Evolutionary conservation across 2,329 filamentous ascomycete species (phyloP), one percentile per base, ranked within the genome.

Genomic region (Colletotrichum tropicale): DNA sequence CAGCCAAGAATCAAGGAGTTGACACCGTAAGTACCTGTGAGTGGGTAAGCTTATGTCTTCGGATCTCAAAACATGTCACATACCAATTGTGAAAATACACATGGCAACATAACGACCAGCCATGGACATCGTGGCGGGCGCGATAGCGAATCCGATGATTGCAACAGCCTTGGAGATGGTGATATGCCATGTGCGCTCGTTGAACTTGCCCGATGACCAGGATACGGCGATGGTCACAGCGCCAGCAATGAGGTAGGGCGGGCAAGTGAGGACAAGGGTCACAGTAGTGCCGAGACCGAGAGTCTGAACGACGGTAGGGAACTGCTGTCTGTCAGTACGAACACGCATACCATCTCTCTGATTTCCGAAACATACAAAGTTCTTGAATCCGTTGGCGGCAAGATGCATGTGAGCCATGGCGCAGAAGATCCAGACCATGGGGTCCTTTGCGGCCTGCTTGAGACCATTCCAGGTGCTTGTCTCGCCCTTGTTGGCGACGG

Each of bases 351-450:
- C 10, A 30, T 10, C 15, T 1, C 2, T 43, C 5, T 21, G 12
- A 5, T 16, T 3, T 13, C 3, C 6, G 3, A 18, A 5, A 18
- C 76, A 43, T 67, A 86, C 85, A 80, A 83, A 81, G 74, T 81
- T 87, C 80, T 88, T 85, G 79, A 87, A 87, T 2, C 85, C 85
- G 61, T 87, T 87, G 21, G 87, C 87, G 5, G 86, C 86, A 52
- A 89, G 80, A 79, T 89, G 87, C 82, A 88, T 86, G 77, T 89
- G 88, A 68, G 87, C 86, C 87, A 89, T 89, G 65, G 87, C 80
- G 18, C 84, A 85, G 69, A 89, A 86, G 9, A 89, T 79, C 83
- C 87, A 89, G 8, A 88, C 81, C 67, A 85, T 83, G 10, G 83
- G 84, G 69, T 88, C 87, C 18, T 80, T 80, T n/a, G 82, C 79